Base-by-base conservation (phyloP, 495 filamentous ascomycete genomes). In the Xylaria castorea region DNA sequence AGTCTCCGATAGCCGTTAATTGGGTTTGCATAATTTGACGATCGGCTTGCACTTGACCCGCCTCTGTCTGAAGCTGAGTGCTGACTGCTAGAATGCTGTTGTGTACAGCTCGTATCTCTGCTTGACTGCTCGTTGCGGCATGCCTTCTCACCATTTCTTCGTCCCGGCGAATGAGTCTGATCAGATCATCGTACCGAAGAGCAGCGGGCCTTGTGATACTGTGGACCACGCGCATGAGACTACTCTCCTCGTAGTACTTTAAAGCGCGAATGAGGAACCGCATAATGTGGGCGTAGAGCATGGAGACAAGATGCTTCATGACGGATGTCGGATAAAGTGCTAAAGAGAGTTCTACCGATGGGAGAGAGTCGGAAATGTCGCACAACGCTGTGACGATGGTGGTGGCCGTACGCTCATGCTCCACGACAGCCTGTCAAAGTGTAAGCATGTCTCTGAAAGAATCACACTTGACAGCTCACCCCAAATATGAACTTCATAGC, bases 381-480 rank as follows among this genome's bases (percentile, higher is more conserved):
- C 61, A 42, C 2, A 63, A 25, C 60, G 60, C 60, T 20, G 7
- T 42, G 8, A 42, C 60, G 20, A 63, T 11, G 20, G 34, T 63
- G 34, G 20, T 63, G 18, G 36, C 60, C 14, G 36, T 40, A 92
- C 77, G 92, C 93, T 81, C 93, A 92, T 70, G 85, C 94, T 77
- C 36, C 6, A 63, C 20, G 20, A 63, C 36, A 22, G 60, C 78
- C 4, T 55, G 51, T 44, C 42, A 44, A 44, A 44, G 42, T 44
- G 14, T 44, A 44, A 44, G 42, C 42, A 44, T 18, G 14, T 44
- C 14, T 16, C 4, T 18, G 42, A 44, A 44, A 44, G 42, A 44
- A 44, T 44, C 42, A 12, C 42, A 44, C 14, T 44, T 44, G 14
- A 44, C 4, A 44, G 42, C 42, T 44, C 42, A 44, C 42, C 46